Evolutionary conservation across 1,284 basidiomycete genomes (phyloP), one percentile per base, ranked within the genome.

Genomic region (Leccinum ponderosum): DNA sequence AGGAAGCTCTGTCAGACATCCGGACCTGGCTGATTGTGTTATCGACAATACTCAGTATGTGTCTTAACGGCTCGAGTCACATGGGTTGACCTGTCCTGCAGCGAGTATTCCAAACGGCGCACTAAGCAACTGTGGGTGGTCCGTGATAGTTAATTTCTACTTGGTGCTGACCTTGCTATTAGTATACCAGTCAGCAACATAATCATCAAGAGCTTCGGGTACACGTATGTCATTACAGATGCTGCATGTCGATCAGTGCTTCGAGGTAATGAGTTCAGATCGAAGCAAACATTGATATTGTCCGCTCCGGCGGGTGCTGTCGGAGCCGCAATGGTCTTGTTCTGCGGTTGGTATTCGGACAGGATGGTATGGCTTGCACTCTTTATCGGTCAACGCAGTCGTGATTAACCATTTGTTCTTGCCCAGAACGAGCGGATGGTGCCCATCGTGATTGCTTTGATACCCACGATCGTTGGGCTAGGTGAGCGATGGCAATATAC

Each of bases 91-190:
- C 37, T 17, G 17, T 62, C 25, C 50, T 56, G 33, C 63, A 85
- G 84, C 84, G 53, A 86, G 82, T 64, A 83, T 89, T 33, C 87
- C 87, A 0, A 87, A 86, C 65, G 87, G 87, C n/a, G 86, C 71
- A 1, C 68, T 88, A 25, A 87, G 81, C 65, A 87, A 87, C 64
- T 87, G 86, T 87, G 59, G 83, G 75, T 35, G 14, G 9, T 50
- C 3, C 9, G 14, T 27, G 31, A 44, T 9, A 37, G 22, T 52
- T 55, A 29, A 58, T 29, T 31, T 56, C 39, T 12, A 56, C 9
- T 12, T 20, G 9, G 29, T 53, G 1, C 22, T 58, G 35, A 68
- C n/a, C 29, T 4, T 53, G 29, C 44, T 53, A 4, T 37, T 44
- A 22, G 22, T 22, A 33, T 12, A 25, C 17, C 57, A 87, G 86